Evolutionary conservation across 441 rosid genomes (phyloP).

Genomic region (Erodium texanum): DNA sequence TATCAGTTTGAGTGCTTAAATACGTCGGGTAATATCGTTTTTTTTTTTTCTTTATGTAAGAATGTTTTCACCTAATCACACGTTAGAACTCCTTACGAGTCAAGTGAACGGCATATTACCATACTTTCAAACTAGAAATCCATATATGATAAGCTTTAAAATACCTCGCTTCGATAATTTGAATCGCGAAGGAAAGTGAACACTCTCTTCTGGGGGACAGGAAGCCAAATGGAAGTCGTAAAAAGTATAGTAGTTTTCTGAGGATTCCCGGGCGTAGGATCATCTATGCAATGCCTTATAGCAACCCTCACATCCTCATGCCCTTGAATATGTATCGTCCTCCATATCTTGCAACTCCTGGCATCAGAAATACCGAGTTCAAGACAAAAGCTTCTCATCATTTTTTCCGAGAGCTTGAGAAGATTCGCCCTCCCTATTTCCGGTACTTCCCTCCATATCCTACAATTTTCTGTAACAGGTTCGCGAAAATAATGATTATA

Average conservation of each 20-base stretch:
- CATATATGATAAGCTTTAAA: background rate
- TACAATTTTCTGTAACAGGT: background rate
- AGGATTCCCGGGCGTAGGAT: conserved; percentile 13
- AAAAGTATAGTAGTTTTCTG: conserved; percentile 19
- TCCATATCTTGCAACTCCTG: conserved; percentile 27
- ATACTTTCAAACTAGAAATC: too few species aligned
- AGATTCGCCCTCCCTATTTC: conserved; percentile 27
- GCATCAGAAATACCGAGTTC: conserved; percentile 18
- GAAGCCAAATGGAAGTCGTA: conserved; percentile 30
- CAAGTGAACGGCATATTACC: too few species aligned
- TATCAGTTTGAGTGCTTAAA: too few species aligned
- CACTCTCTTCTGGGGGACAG: conserved; percentile 22
- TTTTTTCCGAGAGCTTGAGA: conserved; percentile 34
- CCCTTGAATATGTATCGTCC: conserved; percentile 18
- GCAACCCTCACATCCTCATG: conserved; percentile 28
- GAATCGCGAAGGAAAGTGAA: conserved; percentile 31
- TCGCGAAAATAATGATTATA: too few species aligned
- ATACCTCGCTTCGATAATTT: conserved; percentile 29
- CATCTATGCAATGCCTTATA: conserved; percentile 8
- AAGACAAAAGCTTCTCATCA: conserved; percentile 30
- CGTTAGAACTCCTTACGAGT: too few species aligned
- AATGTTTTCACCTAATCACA: too few species aligned
- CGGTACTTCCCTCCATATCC: conserved; percentile 8
- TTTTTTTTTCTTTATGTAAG: too few species aligned
- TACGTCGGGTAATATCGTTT: too few species aligned